Evolutionary conservation across 257 asterid species (phyloP), one percentile per base, ranked within the genome.

Genomic region (Solanum appendiculatum): DNA sequence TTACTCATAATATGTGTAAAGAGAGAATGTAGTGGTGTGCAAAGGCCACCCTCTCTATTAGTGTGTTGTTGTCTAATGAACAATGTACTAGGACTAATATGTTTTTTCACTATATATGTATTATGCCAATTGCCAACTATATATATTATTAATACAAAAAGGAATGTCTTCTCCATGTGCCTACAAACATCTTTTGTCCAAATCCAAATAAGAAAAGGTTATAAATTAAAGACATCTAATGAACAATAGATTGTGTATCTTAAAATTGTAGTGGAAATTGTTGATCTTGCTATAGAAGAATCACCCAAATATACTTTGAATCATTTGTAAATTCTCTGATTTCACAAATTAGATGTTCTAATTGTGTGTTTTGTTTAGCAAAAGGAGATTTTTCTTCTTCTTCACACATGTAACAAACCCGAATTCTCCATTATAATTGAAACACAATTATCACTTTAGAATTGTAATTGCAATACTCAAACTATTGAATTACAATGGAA

Each of bases 21-120:
- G 87, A 60, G 90, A 86, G 90, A 63, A 86, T 78, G 88, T 88
- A 91, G 98, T 93, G 97, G 97, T 92, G 93, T 87, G 95, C 97
- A 27, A 92, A 92, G 92, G 95, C 91, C 98, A 93, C 98, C 97
- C 94, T 92, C 93, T 88, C 90, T 44, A 56, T 75, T 83, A 48
- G 86, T 83, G 48, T 70, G 25, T 56, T 56, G 64, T 56, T n/a
- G 15, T 63, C 72, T 25, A 63, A 60, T 63, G 31, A 60, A n/a
- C 14, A 60, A 23, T 60, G 31, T n/a, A 60, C 69, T 60, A 25
- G 72, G 20, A 25, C 33, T 54, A 54, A 54, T 18, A 21, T 42
- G 14, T 18, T 54, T 18, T 54, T 18, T 6, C 60, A 54, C 60
- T 23, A 58, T 56, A 56, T 7, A 56, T 54, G 10, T 56, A 56